phyloP scores from a whole-genome alignment of 768 basidiomycete genomes.

The Porpolomopsis calyptriformis region DNA sequence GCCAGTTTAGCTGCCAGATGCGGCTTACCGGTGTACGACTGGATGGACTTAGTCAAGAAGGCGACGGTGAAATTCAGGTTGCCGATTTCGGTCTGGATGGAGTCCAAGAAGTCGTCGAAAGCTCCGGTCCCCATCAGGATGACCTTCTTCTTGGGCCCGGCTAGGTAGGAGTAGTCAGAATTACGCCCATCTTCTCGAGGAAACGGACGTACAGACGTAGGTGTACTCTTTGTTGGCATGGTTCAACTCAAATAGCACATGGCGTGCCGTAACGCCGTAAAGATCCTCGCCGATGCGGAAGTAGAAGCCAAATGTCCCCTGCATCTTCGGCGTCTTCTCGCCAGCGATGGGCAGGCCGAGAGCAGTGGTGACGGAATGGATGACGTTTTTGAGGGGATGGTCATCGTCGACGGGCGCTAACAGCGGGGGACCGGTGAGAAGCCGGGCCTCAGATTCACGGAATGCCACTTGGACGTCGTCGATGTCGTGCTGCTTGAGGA shows the following conservation, averaged over 20 bases:
- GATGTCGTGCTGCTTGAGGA: slow-evolving; percentile 20
- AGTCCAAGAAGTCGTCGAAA: slow-evolving; percentile 20
- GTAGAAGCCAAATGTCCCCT: slow-evolving; percentile 31
- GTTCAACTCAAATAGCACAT: slow-evolving; percentile 19
- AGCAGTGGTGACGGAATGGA: slow-evolving; percentile 25
- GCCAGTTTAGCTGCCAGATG: slow-evolving; percentile 12
- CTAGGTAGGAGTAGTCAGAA: slow-evolving; percentile 20
- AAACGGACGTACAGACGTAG: slow-evolving; percentile 23
- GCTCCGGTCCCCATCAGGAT: slow-evolving; percentile 24
- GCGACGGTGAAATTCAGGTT: slow-evolving; percentile 11
- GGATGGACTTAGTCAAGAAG: slow-evolving; percentile 15
- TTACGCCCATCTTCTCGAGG: slow-evolving; percentile 16
- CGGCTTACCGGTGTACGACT: slow-evolving; percentile 11
- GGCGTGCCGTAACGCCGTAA: slow-evolving; percentile 26
- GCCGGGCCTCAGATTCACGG: too few relatives aligned
- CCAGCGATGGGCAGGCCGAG: slow-evolving; percentile 29
- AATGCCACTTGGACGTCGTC: slow-evolving; percentile 21
- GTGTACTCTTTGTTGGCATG: slow-evolving; percentile 18
- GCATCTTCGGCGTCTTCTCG: slow-evolving; percentile 18
- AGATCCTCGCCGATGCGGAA: slow-evolving; percentile 21
- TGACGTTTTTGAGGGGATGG: slow-evolving; percentile 23
- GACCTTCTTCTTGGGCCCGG: slow-evolving; percentile 25
- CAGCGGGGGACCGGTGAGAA: too few relatives aligned
- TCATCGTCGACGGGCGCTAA: slow-evolving; percentile 11
- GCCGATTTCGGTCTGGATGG: slow-evolving; percentile 23